Base-by-base conservation (phyloP, 1,284 basidiomycete genomes). In the Leccinum cinnamomeum region DNA sequence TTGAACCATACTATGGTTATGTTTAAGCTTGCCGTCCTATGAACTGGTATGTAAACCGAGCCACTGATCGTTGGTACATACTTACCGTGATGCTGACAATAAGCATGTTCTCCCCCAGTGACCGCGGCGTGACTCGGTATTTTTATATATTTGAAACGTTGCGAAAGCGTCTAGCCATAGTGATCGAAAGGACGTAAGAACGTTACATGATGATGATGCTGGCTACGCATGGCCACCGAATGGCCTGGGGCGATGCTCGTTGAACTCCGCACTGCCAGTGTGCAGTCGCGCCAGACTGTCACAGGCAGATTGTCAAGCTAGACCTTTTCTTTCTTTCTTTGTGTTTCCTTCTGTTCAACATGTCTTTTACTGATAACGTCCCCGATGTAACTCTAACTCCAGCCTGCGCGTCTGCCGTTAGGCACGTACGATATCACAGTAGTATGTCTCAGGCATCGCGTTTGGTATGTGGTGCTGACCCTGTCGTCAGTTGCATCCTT, bases 391-490 rank as follows among this genome's bases (percentile, higher is more conserved):
- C 62, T 39, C 41, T 48, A 28, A 23, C 55, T 70, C 33, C 62
- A 70, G 37, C 7, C 68, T 50, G 37, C 56, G 61, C 10, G 33
- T 35, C 48, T 35, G 53, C 58, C 0, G 33, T 50, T 56, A 67
- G 53, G 10, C 25, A 65, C 16, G 65, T 69, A 33, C 41, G 44
- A 37, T 72, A 59, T 46, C 62, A 69, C 16, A 58, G 67, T 6
- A n/a, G 68, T 72, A 57, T 71, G 48, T n/a, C 28, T 35, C 54
- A 71, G 62, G 65, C 60, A 3, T 44, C n/a, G 55, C 68, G 69
- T 72, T 55, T 62, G 71, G 39, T 18, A 59, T 41, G 1, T 28
- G 16, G 1, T 56, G n/a, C 59, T 69, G 20, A 70, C 44, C 16
- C 18, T 39, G 16, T 12, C 1, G 0, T 20, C 48, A 70, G 69